phyloP scores from a whole-genome alignment of 306 rosid species.

The Cucurbita ficifolia region DNA sequence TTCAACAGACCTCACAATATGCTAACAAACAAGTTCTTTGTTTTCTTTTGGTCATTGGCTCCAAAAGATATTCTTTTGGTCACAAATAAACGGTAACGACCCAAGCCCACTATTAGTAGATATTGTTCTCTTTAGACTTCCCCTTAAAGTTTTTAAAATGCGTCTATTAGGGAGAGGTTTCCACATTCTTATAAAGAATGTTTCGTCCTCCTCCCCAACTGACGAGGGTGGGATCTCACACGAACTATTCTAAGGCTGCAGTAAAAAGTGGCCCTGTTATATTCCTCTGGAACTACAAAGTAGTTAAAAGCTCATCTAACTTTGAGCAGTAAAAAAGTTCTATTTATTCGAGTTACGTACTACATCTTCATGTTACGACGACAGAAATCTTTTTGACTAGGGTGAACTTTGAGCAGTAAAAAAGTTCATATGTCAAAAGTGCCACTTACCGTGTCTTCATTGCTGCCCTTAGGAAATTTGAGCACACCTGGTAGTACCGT shows the following conservation, averaged over 20 bases:
- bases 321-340: not conserved
- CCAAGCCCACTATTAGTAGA: too few relatives aligned
- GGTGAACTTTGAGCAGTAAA: not conserved
- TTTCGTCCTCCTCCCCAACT: too few relatives aligned
- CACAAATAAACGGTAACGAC: too few relatives aligned
- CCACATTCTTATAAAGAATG: too few relatives aligned
- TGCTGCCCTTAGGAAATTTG: slow-evolving; percentile 76
- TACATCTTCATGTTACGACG: not conserved
- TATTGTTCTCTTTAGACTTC: too few relatives aligned
- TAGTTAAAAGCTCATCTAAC: not conserved
- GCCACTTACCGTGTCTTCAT: slow-evolving; percentile 61
- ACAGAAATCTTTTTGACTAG: not conserved
- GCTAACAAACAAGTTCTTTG: too few relatives aligned
- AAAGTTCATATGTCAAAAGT: not conserved
- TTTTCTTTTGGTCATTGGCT: not conserved
- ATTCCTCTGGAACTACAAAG: not conserved
- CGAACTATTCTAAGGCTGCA: not conserved
- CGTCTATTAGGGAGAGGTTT: too few relatives aligned
- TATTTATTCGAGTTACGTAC: not conserved
- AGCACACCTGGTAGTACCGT: slow-evolving; percentile 38
- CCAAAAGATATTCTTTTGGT: not conserved
- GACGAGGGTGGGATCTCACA: not conserved
- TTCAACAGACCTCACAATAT: too few relatives aligned
- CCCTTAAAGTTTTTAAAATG: too few relatives aligned
- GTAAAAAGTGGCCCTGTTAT: not conserved